Evolutionary conservation across 2,329 filamentous ascomycete genomes (phyloP), one percentile per base, ranked within the genome.

Genomic region (Fusarium liriodendri): DNA sequence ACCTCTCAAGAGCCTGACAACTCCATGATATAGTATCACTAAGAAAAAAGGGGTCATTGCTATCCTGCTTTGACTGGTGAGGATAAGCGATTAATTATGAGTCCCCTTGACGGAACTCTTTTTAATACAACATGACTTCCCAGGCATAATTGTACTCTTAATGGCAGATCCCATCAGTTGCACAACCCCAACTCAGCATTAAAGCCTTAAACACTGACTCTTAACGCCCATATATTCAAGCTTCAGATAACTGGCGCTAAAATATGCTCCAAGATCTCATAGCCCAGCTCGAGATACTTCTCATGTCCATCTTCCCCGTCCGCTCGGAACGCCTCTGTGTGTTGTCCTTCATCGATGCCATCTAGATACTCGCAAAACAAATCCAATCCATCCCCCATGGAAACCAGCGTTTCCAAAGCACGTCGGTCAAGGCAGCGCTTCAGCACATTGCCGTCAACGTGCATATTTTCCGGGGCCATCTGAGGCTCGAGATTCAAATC

Each of bases 391-490:
- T 79, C 79, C 22, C 75, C 79, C 25, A 76, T 77, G 6, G 64
- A 71, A 18, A 87, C 80, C 16, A 89, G 74, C 33, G 76, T 74
- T 74, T 88, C 85, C 22, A 91, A 76, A 1, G 80, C 81, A 35
- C 84, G 83, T 20, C 79, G 82, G 20, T 87, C 82, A 13, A 91
- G 73, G 67, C 91, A 88, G 8, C 87, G 85, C 68, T 84, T 83
- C 47, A 95, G 80, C 38, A 94, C 83, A 74, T 94, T 91, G 0
- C 93, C 93, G 70, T 94, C 87, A 4, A 95, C 85, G 65, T 94
- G 92, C 87, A 90, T 90, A 67, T 84, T 85, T 40, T 85, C 85
- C 3, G 84, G 84, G 11, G 82, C 80, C 7, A 77, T 70, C 27
- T 80, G 79, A 9, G 87, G 85, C 68, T 79, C 77, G 25, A 80